These are phyloP conservation scores for Hymenoscyphus infarciens DNA, from an alignment of 2,329 filamentous ascomycete species.

Conservation along the genomic window DNA sequence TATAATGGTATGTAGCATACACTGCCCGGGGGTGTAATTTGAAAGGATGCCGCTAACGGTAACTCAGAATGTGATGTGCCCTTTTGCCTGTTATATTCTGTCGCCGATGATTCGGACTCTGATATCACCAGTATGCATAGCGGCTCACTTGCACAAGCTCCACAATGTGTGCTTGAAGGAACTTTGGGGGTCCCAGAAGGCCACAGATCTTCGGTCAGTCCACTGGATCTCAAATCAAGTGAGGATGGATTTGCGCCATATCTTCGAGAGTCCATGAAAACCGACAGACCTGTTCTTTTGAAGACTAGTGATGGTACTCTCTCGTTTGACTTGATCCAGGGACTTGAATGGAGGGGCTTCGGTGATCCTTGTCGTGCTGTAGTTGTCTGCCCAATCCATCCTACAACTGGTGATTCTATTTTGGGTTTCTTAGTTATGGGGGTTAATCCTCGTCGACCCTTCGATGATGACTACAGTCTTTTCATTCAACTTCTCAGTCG, in stretches of 20 bases:
- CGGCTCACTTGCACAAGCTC: slow-evolving; percentile 57
- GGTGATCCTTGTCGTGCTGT: slow-evolving; percentile 66
- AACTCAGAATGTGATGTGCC: slow-evolving; percentile 61
- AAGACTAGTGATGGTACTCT: slow-evolving; percentile 65
- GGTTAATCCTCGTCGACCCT: slow-evolving; percentile 72
- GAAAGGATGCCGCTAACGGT: slow-evolving; percentile 9
- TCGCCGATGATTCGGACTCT: slow-evolving; percentile 66
- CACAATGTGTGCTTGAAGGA: slow-evolving; percentile 67
- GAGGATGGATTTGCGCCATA: slow-evolving; percentile 72
- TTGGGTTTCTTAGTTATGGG: slow-evolving; percentile 78
- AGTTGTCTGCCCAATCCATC: slow-evolving; percentile 75
- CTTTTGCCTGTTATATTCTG: slow-evolving; percentile 73
- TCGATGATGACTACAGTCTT: slow-evolving; percentile 75
- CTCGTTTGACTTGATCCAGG: slow-evolving; percentile 60
- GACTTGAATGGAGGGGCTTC: slow-evolving; percentile 67
- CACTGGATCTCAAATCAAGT: slow-evolving; percentile 66
- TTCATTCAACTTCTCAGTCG: slow-evolving; percentile 73
- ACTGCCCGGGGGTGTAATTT: background rate
- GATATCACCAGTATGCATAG: slow-evolving; percentile 71
- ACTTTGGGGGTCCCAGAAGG: slow-evolving; percentile 63
- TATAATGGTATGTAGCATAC: slow-evolving; percentile 50
- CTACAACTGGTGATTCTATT: slow-evolving; percentile 67
- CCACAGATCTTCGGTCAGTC: slow-evolving; percentile 57
- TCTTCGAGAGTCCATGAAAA: slow-evolving; percentile 72
- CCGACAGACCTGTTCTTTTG: slow-evolving; percentile 62